phyloP scores from a whole-genome alignment of 2,329 filamentous ascomycete species.

The Hypoxylon sp. region DNA sequence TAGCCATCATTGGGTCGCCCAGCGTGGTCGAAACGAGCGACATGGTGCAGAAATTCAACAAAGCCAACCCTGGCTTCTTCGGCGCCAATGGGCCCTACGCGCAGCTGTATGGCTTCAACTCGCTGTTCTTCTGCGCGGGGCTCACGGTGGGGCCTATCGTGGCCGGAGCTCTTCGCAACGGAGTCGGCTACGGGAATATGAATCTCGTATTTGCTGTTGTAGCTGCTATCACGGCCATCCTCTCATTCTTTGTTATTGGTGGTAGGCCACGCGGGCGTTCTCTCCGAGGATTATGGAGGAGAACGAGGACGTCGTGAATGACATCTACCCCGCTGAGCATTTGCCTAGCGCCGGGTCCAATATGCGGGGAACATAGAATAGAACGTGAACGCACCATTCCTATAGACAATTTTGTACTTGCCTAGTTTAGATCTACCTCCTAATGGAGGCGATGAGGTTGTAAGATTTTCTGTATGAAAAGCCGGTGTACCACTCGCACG shows the following conservation, averaged over 20 bases:
- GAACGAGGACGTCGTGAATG: neutral
- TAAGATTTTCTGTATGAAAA: too few relatives aligned
- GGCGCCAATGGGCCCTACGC: slow-evolving; percentile 72
- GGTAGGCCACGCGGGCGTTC: slow-evolving; percentile 54
- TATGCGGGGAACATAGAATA: too few relatives aligned
- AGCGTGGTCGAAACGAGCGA: slow-evolving; percentile 70
- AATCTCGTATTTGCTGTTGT: slow-evolving; percentile 64
- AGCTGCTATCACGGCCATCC: slow-evolving; percentile 59
- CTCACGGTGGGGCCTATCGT: slow-evolving; percentile 72
- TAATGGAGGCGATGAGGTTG: too few relatives aligned
- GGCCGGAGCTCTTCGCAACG: slow-evolving; percentile 65
- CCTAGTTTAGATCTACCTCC: too few relatives aligned
- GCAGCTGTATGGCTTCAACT: slow-evolving; percentile 75
- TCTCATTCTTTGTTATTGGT: slow-evolving; percentile 63
- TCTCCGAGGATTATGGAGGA: slow-evolving; percentile 5
- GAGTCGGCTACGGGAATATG: slow-evolving; percentile 71
- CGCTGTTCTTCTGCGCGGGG: slow-evolving; percentile 73
- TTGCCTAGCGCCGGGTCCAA: too few relatives aligned
- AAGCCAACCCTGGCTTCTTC: slow-evolving; percentile 69
- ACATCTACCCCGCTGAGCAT: too few relatives aligned
- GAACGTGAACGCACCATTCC: too few relatives aligned
- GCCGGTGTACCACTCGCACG: too few relatives aligned
- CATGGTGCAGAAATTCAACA: slow-evolving; percentile 69
- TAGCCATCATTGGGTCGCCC: slow-evolving; percentile 68
- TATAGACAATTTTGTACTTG: too few relatives aligned